A percentile compares a stretch with the other conserved stretches of the same genome.
phyloP scores from a whole-genome alignment of 345 rosid genomes.

The Gossypium raimondii region DNA sequence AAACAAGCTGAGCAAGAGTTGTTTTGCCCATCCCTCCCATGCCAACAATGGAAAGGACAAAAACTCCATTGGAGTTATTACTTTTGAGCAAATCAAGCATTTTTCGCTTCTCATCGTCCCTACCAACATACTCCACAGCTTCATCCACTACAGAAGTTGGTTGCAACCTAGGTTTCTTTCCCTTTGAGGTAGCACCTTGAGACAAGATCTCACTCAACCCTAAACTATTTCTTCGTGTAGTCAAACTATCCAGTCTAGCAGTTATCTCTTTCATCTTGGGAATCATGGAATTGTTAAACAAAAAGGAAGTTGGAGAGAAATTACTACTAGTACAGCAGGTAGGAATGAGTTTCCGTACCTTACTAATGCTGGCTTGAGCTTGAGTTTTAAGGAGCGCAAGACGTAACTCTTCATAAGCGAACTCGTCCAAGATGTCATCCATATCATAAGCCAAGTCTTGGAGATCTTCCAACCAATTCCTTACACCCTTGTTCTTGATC shows the following conservation, averaged over 20 bases:
- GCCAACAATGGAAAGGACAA: neutral
- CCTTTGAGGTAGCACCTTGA: neutral
- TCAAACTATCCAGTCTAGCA: no score
- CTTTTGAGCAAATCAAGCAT: neutral
- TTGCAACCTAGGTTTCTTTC: no score
- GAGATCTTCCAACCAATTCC: neutral
- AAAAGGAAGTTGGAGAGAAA: neutral
- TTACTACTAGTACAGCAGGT: neutral
- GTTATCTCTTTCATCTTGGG: no score
- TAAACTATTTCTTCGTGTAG: neutral
- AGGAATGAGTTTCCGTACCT: neutral
- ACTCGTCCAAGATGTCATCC: constrained; percentile 1
- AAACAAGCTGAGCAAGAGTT: neutral
- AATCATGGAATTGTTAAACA: no score
- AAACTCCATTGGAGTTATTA: neutral
- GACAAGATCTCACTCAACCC: neutral
- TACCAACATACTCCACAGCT: neutral
- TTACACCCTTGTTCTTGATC: neutral
- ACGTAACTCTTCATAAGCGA: neutral
- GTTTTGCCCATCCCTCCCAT: neutral
- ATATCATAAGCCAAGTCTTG: neutral
- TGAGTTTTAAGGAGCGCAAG: neutral
- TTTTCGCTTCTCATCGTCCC: neutral
- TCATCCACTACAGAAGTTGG: no score
- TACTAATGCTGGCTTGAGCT: neutral